Conservation (phyloP, 805 yeast genomes). For the Wickerhamiella brachini region DNA sequence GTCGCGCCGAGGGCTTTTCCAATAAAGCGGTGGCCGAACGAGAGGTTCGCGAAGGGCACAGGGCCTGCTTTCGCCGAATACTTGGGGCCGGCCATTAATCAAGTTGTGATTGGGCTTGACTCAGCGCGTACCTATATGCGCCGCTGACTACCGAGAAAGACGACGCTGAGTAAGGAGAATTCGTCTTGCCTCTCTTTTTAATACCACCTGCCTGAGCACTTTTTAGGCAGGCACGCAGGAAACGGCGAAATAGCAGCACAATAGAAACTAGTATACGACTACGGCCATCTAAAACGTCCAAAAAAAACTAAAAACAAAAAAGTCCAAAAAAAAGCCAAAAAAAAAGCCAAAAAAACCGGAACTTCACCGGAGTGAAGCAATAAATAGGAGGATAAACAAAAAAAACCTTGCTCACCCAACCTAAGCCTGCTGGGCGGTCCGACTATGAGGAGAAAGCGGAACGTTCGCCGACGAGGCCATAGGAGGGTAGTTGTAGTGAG, state of each 20-base stretch:
- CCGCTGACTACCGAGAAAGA: background rate
- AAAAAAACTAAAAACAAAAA: conserved; percentile 2
- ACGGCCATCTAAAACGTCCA: background rate
- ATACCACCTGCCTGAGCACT: no score
- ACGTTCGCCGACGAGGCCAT: background rate
- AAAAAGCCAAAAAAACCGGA: conserved; percentile 1
- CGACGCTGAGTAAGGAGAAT: background rate
- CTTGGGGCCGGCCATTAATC: conserved; percentile 14
- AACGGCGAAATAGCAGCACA: no score
- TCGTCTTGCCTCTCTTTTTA: no score
- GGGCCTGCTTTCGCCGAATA: conserved; percentile 36
- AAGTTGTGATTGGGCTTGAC: background rate
- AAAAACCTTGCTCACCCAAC: background rate
- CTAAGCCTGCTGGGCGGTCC: background rate
- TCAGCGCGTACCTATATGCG: background rate
- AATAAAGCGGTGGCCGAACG: conserved; percentile 41
- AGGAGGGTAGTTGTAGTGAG: background rate
- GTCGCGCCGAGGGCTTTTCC: conserved; percentile 66
- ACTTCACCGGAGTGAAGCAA: background rate
- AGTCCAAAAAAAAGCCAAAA: conserved; percentile 4
- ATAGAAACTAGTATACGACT: background rate
- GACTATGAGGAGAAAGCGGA: background rate
- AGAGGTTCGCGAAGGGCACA: conserved; percentile 52
- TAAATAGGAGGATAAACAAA: background rate
- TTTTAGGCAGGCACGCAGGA: no score